Evolutionary conservation across 805 yeast species (phyloP).

Genomic region (Pichia phayaonensis): DNA sequence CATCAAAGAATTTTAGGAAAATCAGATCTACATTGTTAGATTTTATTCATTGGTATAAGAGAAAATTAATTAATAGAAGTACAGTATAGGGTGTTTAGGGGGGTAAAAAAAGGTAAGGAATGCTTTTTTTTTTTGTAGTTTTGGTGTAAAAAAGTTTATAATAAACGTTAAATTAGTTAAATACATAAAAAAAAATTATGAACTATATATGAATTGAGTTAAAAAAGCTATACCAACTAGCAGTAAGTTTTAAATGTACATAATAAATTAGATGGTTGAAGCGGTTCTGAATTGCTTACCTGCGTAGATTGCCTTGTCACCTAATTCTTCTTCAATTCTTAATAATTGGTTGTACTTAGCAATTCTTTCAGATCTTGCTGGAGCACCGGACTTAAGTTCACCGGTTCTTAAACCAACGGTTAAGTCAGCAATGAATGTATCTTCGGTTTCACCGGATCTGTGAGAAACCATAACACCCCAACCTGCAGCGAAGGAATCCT

Average conservation of each 20-base stretch:
- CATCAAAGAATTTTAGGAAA: slow-evolving; percentile 63
- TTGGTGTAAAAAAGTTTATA: too few species aligned
- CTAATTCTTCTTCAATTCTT: slow-evolving; percentile 98
- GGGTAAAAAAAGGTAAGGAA: background rate
- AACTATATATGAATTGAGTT: too few species aligned
- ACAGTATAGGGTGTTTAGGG: background rate
- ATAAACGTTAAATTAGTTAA: background rate
- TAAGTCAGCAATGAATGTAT: slow-evolving; percentile 95
- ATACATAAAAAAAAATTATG: background rate
- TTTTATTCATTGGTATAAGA: slow-evolving; percentile 74
- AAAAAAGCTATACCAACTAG: too few species aligned
- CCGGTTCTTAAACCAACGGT: slow-evolving; percentile 97
- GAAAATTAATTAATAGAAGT: slow-evolving; percentile 51
- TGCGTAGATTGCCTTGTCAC: slow-evolving; percentile 94
- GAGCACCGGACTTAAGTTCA: slow-evolving; percentile 99
- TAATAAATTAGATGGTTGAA: slow-evolving; percentile 22
- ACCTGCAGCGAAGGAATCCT: slow-evolving; percentile 88
- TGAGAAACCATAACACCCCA: slow-evolving; percentile 99
- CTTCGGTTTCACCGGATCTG: slow-evolving; percentile 99
- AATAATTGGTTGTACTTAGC: slow-evolving; percentile 98
- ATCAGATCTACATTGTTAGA: slow-evolving; percentile 66
- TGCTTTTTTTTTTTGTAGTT: too few species aligned
- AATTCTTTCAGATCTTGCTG: slow-evolving; percentile 99
- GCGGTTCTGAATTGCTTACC: slow-evolving; percentile 81
- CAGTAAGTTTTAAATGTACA: too few species aligned